phyloP scores from a whole-genome alignment of 768 basidiomycete genomes.

The Strobilomyces dryophilus region DNA sequence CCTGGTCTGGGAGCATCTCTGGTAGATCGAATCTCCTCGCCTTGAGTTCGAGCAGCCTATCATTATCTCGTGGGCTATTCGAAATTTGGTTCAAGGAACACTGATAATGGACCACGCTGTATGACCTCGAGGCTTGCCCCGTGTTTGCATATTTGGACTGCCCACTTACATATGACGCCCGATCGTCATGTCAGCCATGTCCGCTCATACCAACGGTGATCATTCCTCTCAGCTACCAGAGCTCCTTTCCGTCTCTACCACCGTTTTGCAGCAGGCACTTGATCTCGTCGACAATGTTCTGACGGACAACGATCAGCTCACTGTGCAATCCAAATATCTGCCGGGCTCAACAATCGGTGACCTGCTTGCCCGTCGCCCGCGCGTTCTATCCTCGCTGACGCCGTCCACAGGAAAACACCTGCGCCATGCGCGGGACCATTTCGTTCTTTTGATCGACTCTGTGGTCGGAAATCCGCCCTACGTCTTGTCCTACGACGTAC shows the following conservation, averaged over 20 bases:
- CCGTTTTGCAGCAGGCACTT: constrained; percentile 67
- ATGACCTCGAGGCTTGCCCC: constrained; percentile 25
- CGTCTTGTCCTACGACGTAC: constrained; percentile 69
- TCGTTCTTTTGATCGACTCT: constrained; percentile 59
- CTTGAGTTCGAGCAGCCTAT: constrained; percentile 75
- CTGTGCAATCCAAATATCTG: constrained; percentile 61
- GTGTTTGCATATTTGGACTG: constrained; percentile 15
- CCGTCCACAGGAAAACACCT: constrained; percentile 70
- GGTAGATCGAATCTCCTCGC: constrained; percentile 59
- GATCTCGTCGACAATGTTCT: constrained; percentile 66
- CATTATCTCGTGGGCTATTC: constrained; percentile 47
- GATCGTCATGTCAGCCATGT: constrained; percentile 22
- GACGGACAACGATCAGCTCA: constrained; percentile 65
- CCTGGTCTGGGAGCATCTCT: constrained; percentile 52
- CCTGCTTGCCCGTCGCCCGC: constrained; percentile 3
- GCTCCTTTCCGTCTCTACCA: constrained; percentile 62
- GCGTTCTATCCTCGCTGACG: not conserved
- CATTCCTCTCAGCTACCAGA: constrained; percentile 40
- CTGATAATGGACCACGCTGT: not conserved
- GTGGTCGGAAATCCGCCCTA: constrained; percentile 43
- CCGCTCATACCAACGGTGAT: constrained; percentile 12
- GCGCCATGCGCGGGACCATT: constrained; percentile 83
- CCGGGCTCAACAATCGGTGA: constrained; percentile 88
- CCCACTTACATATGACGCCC: not conserved
- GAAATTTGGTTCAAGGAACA: constrained; percentile 83